Percentiles rank a stretch among this genome's conserved stretches.
Conservation (phyloP, 768 basidiomycete genomes). For the Suillus subalutaceus region DNA sequence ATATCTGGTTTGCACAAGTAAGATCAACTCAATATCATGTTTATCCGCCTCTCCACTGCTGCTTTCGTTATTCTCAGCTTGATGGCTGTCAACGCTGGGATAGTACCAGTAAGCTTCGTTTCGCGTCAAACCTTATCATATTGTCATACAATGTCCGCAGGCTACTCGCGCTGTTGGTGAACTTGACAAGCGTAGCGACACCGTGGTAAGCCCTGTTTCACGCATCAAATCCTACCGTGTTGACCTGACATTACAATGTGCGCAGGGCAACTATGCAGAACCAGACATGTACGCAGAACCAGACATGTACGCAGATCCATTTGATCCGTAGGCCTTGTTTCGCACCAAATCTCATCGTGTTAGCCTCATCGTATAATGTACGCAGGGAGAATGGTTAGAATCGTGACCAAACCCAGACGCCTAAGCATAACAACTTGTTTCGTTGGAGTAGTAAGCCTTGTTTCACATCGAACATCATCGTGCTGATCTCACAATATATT, state of each 20-base stretch:
- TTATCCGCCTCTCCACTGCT: neutral
- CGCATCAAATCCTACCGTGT: neutral
- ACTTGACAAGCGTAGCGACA: neutral
- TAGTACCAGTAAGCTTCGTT: neutral
- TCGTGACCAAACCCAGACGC: neutral
- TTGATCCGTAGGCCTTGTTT: neutral
- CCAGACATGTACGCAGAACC: neutral
- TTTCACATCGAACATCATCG: neutral
- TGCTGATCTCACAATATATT: neutral
- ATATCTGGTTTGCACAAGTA: neutral
- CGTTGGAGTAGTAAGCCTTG: neutral
- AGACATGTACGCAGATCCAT: neutral
- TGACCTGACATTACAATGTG: neutral
- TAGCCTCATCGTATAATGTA: neutral
- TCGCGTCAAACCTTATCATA: neutral
- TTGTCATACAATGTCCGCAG: neutral
- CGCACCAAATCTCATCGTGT: neutral
- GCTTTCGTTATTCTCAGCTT: neutral
- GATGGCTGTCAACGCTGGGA: neutral
- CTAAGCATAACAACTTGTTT: neutral
- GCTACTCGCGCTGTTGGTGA: neutral
- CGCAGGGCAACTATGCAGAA: neutral
- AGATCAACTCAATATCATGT: neutral
- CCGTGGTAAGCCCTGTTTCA: neutral
- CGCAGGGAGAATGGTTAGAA: neutral